phyloP scores from a whole-genome alignment of 78 protist species.

The Chrysochromulina tobinii region DNA sequence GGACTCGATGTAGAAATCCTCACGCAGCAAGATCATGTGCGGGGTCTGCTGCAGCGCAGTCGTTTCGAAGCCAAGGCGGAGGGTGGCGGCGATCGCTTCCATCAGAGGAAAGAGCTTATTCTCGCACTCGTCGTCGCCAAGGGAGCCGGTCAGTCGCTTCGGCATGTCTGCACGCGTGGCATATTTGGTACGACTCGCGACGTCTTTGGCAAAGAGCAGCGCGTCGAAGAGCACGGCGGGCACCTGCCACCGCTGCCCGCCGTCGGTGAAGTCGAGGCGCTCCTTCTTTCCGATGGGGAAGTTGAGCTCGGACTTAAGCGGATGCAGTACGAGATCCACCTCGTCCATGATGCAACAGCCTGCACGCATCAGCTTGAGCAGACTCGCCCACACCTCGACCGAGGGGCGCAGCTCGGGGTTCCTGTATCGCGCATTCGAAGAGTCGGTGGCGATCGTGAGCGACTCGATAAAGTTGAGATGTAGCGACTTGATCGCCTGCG shows the following conservation, averaged over 20 bases:
- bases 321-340: constrained; percentile 45
- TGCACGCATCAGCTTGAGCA: background rate
- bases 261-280: constrained; percentile 11
- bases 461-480: constrained; percentile 14
- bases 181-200: background rate
- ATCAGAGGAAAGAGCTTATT: no score
- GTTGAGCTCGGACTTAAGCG: constrained; percentile 47
- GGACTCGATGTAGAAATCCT: background rate
- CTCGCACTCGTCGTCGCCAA: no score
- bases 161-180: background rate
- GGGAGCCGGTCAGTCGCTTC: background rate
- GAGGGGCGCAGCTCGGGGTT: background rate
- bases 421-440: background rate
- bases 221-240: background rate
- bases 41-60: constrained; percentile 28
- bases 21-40: constrained; percentile 30
- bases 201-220: background rate
- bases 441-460: background rate
- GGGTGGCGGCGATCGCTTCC: background rate
- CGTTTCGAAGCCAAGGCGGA: background rate
- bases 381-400: background rate
- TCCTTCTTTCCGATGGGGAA: constrained; percentile 35
- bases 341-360: constrained; percentile 28
- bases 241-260: constrained; percentile 2
- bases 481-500: constrained; percentile 14